phyloP scores from a whole-genome alignment of 139 green algal genomes.

The Chlamydomonas eustigma region DNA sequence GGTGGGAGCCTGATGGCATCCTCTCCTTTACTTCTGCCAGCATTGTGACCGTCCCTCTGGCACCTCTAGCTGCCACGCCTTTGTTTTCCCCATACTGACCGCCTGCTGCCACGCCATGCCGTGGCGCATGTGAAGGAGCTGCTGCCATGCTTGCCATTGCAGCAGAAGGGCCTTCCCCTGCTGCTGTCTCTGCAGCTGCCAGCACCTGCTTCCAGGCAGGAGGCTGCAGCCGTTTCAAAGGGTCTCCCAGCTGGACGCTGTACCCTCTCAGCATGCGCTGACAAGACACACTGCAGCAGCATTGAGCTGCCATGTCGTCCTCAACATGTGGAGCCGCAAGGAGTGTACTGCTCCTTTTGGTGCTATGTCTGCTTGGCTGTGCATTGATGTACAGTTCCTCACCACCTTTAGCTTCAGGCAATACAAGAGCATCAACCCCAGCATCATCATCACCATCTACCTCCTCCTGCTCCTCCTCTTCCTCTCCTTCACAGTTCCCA shows the following conservation, averaged over 20 bases:
- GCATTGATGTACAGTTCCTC: too few species aligned
- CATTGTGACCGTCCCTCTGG: neutral
- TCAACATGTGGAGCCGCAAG: too few species aligned
- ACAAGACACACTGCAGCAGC: slow-evolving; percentile 5
- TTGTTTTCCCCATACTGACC: too few species aligned
- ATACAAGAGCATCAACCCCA: neutral
- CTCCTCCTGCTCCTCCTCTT: neutral
- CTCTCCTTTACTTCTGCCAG: neutral
- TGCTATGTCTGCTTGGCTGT: too few species aligned
- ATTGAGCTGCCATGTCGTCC: neutral
- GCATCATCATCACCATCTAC: neutral
- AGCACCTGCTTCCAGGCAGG: neutral
- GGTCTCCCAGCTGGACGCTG: neutral
- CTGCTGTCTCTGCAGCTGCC: neutral
- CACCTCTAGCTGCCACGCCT: neutral
- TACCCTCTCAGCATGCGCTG: neutral
- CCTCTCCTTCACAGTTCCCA: neutral
- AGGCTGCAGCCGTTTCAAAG: neutral
- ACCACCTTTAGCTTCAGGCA: neutral
- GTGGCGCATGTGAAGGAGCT: neutral
- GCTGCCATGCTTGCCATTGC: neutral
- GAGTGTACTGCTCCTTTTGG: too few species aligned
- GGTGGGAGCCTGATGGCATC: too few species aligned
- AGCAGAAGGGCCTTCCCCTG: neutral
- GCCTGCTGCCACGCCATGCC: neutral